Base-by-base conservation (phyloP, 306 rosid genomes). In the Glycine soja region DNA sequence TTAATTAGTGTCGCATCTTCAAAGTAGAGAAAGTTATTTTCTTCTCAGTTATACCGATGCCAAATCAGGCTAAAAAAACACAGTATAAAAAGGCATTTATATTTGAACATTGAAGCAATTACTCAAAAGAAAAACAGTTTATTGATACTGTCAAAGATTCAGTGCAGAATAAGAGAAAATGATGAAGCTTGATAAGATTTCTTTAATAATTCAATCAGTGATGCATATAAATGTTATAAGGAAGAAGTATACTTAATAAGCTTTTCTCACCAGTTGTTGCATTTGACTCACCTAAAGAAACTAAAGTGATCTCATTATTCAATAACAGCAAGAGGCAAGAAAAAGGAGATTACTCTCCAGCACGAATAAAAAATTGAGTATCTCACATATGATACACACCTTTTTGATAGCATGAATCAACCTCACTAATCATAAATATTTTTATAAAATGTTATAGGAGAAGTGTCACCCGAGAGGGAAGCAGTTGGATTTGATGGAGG, bases 381-480 rank as follows among this genome's bases (percentile, higher is more conserved):
- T 53, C 51, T 74, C 10, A 10, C 14, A 51, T 32, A 45, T 32
- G 70, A 65, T n/a, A 46, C 30, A 47, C 50, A 66, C 45, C 42
- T 0, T 43, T 53, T 59, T 74, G 52, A 7, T 65, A 15, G 19
- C 34, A 59, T 30, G 12, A 59, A 47, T 51, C 12, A 62, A 54
- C 80, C 80, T 74, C 15, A 51, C 75, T 74, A 54, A 54, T 45
- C 18, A 14, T 75, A 68, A 54, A 48, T 24, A 64, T 50, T 72
- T 14, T 19, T 34, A 70, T 75, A 75, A 59, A 68, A 32, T 16
- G 36, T 34, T 18, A 63, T 50, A 46, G 3, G 46, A 42, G 46
- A 4, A 42, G 46, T 42, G 46, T 9, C 46, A 7, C 46, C 9
- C 0, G 46, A 42, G 46, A 42, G 46, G 46, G 46, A 42, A 42